Percentiles rank a stretch among this genome's conserved stretches.
Conservation (phyloP, 164 flowering plant species). For the Akebia trifoliata region DNA sequence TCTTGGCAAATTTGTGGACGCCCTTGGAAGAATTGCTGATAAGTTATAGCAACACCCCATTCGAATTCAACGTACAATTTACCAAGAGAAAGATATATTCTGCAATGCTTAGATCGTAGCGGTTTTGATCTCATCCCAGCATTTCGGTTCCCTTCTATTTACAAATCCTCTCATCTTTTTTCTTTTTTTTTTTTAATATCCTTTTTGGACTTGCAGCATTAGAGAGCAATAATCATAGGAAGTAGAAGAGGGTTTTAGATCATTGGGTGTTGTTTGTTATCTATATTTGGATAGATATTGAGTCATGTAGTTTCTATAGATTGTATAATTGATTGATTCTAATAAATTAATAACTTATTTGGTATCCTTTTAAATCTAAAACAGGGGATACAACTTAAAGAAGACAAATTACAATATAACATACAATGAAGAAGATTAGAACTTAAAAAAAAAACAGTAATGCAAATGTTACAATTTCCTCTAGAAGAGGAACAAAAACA, state of each 20-base stretch:
- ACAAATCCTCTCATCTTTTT: no score
- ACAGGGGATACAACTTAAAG: not conserved
- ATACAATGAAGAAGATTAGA: not conserved
- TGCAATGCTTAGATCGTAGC: no score
- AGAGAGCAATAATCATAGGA: no score
- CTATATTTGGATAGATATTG: not conserved
- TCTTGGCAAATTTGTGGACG: constrained; percentile 73
- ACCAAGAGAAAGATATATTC: no score
- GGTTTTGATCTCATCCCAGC: no score
- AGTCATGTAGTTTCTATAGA: constrained; percentile 3
- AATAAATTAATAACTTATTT: not conserved
- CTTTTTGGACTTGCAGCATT: not conserved
- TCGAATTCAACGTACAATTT: not conserved
- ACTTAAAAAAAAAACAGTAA: constrained; percentile 1
- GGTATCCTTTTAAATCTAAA: not conserved
- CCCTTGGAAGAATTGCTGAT: constrained; percentile 76
- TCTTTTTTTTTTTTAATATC: no score
- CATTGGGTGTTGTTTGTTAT: constrained; percentile 2
- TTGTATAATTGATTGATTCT: constrained; percentile 2
- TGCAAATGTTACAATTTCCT: not conserved
- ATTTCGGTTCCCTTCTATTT: no score
- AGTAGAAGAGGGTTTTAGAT: not conserved
- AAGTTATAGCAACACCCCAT: constrained; percentile 43
- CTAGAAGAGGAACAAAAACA: not conserved
- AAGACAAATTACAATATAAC: not conserved